Conservation (phyloP, 2,329 filamentous ascomycete genomes). For the Torrubiellomyces zombiae region DNA sequence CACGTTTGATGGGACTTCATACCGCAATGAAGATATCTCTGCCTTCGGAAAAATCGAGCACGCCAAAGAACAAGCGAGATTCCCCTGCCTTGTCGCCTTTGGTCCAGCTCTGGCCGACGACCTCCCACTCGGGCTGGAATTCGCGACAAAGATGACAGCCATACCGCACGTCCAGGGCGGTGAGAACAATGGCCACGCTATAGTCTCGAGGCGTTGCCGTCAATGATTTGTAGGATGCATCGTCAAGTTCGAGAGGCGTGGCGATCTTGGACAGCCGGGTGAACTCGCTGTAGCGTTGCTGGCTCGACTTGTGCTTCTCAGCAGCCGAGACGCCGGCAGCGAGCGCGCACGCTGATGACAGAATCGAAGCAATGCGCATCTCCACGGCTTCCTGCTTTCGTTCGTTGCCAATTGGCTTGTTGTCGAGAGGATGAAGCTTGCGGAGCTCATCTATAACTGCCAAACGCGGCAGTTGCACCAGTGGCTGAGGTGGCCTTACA, state of each 20-base stretch:
- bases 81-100: conserved; percentile 65
- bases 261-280: conserved; percentile 49
- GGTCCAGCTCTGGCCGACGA: conserved; percentile 72
- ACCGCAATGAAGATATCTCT: conserved; percentile 78
- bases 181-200: conserved; percentile 65
- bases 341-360: conserved; percentile 48
- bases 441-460: conserved; percentile 8
- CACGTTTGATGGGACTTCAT: conserved; percentile 16
- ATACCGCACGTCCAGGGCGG: conserved; percentile 68
- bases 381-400: conserved; percentile 13
- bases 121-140: conserved; percentile 87
- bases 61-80: conserved; percentile 61
- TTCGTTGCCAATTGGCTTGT: conserved; percentile 4
- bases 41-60: conserved; percentile 76
- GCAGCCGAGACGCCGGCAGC: conserved; percentile 42
- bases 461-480: conserved; percentile 6
- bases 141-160: conserved; percentile 76
- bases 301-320: conserved; percentile 44
- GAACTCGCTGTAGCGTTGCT: conserved; percentile 55
- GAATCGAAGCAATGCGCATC: conserved; percentile 52
- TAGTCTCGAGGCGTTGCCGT: conserved; percentile 72
- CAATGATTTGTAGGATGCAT: conserved; percentile 57
- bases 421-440: conserved; percentile 2
- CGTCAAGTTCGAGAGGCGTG: conserved; percentile 60
- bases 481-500: conserved; percentile 19